These are phyloP conservation scores for Cyberlindnera japonica DNA, from an alignment of 805 yeast species.

Conservation along the genomic window DNA sequence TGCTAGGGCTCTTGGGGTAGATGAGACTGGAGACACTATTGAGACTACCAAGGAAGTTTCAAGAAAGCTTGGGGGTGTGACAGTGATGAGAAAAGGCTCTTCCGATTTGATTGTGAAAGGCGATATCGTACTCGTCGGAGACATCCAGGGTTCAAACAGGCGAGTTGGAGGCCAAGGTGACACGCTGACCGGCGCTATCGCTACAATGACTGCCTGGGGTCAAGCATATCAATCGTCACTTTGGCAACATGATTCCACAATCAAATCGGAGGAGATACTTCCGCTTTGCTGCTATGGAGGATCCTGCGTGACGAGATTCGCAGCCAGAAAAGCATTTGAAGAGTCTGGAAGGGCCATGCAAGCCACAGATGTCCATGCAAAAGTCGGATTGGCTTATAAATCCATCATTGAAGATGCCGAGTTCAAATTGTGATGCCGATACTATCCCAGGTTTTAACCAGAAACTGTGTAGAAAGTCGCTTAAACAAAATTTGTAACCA, in stretches of 20 bases:
- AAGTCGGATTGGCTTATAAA: slow-evolving; percentile 57
- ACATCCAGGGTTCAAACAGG: slow-evolving; percentile 60
- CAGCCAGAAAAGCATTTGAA: slow-evolving; percentile 62
- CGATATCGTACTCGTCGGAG: slow-evolving; percentile 38
- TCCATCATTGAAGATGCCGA: slow-evolving; percentile 16
- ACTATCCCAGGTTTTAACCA: no score
- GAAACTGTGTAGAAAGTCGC: no score
- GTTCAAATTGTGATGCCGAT: neutral
- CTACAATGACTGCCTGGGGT: slow-evolving; percentile 80
- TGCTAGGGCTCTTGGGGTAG: slow-evolving; percentile 43
- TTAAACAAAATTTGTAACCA: no score
- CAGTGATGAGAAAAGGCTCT: slow-evolving; percentile 71
- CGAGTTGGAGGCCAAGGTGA: slow-evolving; percentile 98
- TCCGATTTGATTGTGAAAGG: slow-evolving; percentile 61
- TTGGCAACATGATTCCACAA: slow-evolving; percentile 48
- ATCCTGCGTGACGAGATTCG: slow-evolving; percentile 57
- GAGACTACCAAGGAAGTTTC: slow-evolving; percentile 41
- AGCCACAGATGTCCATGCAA: slow-evolving; percentile 73
- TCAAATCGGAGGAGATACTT: slow-evolving; percentile 30
- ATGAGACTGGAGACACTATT: slow-evolving; percentile 8
- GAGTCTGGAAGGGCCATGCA: slow-evolving; percentile 75
- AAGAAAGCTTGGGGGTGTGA: slow-evolving; percentile 47
- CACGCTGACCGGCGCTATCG: slow-evolving; percentile 80
- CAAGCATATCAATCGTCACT: slow-evolving; percentile 52
- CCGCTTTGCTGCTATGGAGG: slow-evolving; percentile 72